Evolutionary conservation across 2,329 filamentous ascomycete genomes (phyloP), one percentile per base, ranked within the genome.

Genomic region (Aspergillus latus): DNA sequence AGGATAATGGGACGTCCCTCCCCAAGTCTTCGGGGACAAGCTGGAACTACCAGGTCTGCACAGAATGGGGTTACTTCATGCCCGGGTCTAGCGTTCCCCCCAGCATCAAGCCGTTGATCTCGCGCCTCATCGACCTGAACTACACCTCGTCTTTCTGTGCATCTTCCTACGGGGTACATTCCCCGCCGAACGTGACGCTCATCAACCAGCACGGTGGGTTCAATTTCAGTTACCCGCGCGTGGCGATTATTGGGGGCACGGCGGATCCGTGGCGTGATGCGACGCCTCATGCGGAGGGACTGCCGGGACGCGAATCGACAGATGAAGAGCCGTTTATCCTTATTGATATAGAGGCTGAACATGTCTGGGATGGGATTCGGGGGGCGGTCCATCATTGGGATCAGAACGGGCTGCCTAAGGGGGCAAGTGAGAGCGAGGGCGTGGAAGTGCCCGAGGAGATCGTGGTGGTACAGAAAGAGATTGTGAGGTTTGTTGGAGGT

Each of bases 151-250:
- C 81, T 3, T 77, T 86, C 63, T 95, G 90, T 75, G 78, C 79
- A 1, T 76, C 82, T 6, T 82, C 83, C 0, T 95, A 92, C 78
- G 87, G 88, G 74, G 85, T 92, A 66, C 84, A 82, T 0, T 71
- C 76, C 0, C 82, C 82, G 0, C 82, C 90, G 0, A 78, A 92
- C 51, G 74, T 87, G 0, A 79, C 84, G 1, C 77, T 78, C 0
- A 85, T 94, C 71, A 94, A 95, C 78, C 85, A 87, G 67, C 87
- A 88, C 61, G 91, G 91, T 42, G 88, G 85, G 10, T 89, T 86
- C 71, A 76, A 83, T 68, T 87, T 94, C 64, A 82, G 82, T 45
- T 92, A 90, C 68, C 83, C 87, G 1, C 86, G 90, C 1, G 82
- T 96, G 0, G 91, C 91, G 2, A 82, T 89, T 47, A 78, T 96